phyloP scores from a whole-genome alignment of 2,329 filamentous ascomycete species.

The Alternaria arborescens region DNA sequence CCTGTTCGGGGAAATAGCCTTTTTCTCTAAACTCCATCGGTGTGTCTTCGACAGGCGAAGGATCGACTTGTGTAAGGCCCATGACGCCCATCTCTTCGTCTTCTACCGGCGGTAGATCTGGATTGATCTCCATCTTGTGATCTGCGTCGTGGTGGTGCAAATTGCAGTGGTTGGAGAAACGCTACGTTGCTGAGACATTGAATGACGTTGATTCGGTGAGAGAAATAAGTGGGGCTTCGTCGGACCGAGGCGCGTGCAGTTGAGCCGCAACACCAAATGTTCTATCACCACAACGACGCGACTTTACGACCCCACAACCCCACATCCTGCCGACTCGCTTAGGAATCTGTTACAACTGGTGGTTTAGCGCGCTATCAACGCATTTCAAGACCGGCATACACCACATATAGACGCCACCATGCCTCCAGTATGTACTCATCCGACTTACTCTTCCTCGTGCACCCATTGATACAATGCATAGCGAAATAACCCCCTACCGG shows the following conservation, averaged over 20 bases:
- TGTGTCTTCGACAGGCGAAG: constrained; percentile 75
- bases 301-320: neutral
- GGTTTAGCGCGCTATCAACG: neutral
- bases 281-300: constrained; percentile 3
- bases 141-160: constrained; percentile 2
- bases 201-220: constrained; percentile 46
- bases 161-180: constrained; percentile 20
- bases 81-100: constrained; percentile 62
- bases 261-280: constrained; percentile 22
- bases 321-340: neutral
- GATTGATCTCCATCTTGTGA: constrained; percentile 25
- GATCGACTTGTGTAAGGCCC: constrained; percentile 80
- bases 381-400: neutral
- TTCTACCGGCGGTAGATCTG: constrained; percentile 30
- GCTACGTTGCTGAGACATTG: constrained; percentile 31
- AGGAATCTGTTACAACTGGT: neutral
- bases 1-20: constrained; percentile 52
- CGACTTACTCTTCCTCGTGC: constrained; percentile 50
- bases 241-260: constrained; percentile 23
- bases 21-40: constrained; percentile 60
- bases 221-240: constrained; percentile 17
- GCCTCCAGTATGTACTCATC: constrained; percentile 25
- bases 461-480: constrained; percentile 26
- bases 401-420: constrained; percentile 12
- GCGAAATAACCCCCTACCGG: constrained; percentile 56